Evolutionary conservation across 2,329 filamentous ascomycete genomes (phyloP).

Genomic region (Colletotrichum acutatum): DNA sequence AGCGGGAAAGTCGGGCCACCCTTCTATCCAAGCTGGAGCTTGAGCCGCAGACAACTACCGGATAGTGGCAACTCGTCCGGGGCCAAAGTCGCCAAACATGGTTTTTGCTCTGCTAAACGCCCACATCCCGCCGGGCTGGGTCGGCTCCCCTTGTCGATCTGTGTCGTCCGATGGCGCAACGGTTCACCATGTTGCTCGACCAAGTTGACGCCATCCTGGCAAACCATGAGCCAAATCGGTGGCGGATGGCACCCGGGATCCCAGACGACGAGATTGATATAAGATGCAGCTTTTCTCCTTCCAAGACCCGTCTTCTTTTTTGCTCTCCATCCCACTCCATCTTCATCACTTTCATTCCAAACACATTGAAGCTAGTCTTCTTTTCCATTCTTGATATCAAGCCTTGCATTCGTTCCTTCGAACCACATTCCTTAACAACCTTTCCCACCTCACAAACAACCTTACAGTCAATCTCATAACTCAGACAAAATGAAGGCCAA

Average conservation of each 20-base stretch:
- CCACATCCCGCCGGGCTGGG: slow-evolving; percentile 22
- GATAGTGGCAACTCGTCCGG: slow-evolving; percentile 13
- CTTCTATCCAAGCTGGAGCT: neutral
- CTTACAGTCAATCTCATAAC: neutral
- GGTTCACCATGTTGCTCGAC: neutral
- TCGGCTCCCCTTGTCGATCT: slow-evolving; percentile 3
- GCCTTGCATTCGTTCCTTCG: slow-evolving; percentile 16
- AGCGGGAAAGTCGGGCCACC: neutral
- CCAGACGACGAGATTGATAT: slow-evolving; percentile 12
- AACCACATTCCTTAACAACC: neutral
- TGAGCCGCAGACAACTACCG: slow-evolving; percentile 27
- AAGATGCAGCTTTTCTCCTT: slow-evolving; percentile 3
- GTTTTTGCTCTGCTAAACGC: slow-evolving; percentile 6
- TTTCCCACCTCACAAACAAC: neutral
- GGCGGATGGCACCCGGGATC: neutral
- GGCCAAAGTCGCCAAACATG: neutral
- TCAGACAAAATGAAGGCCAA: slow-evolving; percentile 30
- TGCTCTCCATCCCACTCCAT: slow-evolving; percentile 7
- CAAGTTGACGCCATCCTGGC: slow-evolving; percentile 18
- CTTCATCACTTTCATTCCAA: slow-evolving; percentile 29
- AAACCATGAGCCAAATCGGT: slow-evolving; percentile 1
- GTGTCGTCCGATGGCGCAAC: slow-evolving; percentile 27
- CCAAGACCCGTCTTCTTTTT: neutral
- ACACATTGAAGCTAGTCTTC: slow-evolving; percentile 33
- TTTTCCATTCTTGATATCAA: slow-evolving; percentile 27